Evolutionary conservation across 768 basidiomycete species (phyloP).

Genomic region (Lentinula detonsa): DNA sequence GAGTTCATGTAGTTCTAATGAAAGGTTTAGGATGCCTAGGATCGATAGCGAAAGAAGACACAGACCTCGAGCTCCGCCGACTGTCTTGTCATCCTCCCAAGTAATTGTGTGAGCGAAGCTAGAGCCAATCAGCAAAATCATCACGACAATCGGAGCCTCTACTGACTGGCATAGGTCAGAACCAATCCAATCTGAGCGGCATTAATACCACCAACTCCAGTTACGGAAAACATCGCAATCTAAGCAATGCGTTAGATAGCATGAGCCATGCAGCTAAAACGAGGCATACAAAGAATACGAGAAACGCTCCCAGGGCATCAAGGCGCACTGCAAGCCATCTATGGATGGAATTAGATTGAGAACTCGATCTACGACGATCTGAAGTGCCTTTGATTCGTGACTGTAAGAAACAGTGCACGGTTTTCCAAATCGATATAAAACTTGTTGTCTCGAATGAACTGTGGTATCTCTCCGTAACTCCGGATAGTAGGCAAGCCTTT

Average conservation of each 20-base stretch:
- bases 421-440: conserved; percentile 70
- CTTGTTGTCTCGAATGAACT: conserved; percentile 62
- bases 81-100: conserved; percentile 49
- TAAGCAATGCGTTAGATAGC: conserved; percentile 12
- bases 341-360: not conserved
- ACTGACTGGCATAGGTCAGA: conserved; percentile 56
- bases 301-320: conserved; percentile 59
- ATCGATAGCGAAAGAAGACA: not conserved
- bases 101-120: conserved; percentile 49
- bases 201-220: conserved; percentile 47
- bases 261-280: not conserved
- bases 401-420: conserved; percentile 59
- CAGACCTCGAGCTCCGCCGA: conserved; percentile 60
- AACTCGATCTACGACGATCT: not conserved
- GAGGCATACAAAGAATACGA: conserved; percentile 46
- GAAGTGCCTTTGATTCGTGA: conserved; percentile 56
- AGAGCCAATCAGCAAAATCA: not conserved
- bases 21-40: not conserved
- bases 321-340: conserved; percentile 71
- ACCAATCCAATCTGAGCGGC: conserved; percentile 70
- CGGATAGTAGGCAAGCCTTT: conserved; percentile 59
- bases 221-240: conserved; percentile 64
- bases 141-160: not conserved
- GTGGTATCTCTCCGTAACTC: conserved; percentile 57
- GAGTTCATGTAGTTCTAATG: conserved; percentile 61